Base-by-base conservation (phyloP, 106 monocot genomes). In the Alisma plantagoaquatica region DNA sequence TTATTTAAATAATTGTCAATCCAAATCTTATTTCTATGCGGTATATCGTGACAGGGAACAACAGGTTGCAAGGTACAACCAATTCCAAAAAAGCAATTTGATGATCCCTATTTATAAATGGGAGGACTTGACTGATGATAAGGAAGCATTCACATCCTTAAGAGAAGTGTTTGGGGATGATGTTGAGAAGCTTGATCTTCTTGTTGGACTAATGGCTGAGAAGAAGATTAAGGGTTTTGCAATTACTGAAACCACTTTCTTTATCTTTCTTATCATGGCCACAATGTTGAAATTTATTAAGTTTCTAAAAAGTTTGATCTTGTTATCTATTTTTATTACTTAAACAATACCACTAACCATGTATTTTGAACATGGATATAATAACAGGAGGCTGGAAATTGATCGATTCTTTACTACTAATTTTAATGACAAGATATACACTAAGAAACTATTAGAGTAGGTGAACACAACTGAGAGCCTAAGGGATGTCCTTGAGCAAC, bases 201-300 rank as follows among this genome's bases (percentile, higher is more conserved):
- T 77, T 0, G 77, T 83, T 15, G 82, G 82, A 29, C 74, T 83
- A 2, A 74, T 83, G 82, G 82, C 77, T 1, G 82, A 82, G 61
- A 81, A 76, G 59, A 82, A 82, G 46, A 82, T 82, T 47, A 73
- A 82, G 43, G 82, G 82, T 0, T 83, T 83, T 29, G 82, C 82
- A 10, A 83, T 83, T 10, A 83, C 77, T 18, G 82, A 83, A 42
- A 83, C 82, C 2, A 70, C 77, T 42, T 83, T 83, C 66, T 61
- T 69, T 35, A 64, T 83, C 5, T 83, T 83, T 41, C 8, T 77
- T 27, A 27, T 74, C 17, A 83, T 83, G 82, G 82, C 82, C 33
- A 66, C 77, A 45, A 82, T 75, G 81, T 81, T 54, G 32, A 0
- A 14, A 24, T 6, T 0, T 2, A 42, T 41, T 1, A 4, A 35